Evolutionary conservation across 176 grass and related monocot species (phyloP).

Genomic region (Bothriochloa decipiens): DNA sequence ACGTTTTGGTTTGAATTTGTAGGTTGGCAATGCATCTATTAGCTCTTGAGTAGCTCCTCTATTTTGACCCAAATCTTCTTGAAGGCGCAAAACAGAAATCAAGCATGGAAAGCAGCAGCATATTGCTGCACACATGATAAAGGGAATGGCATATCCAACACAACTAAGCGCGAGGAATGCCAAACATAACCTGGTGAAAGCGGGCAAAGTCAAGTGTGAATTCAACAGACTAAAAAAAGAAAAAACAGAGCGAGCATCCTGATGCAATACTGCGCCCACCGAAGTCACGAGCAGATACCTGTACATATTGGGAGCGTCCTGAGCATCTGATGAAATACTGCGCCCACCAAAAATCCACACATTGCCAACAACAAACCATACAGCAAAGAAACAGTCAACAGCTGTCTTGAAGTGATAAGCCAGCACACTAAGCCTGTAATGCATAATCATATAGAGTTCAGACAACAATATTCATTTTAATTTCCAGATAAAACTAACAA

Average conservation of each 20-base stretch:
- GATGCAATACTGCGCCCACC: too few species aligned
- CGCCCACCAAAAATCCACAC: slow-evolving; percentile 98
- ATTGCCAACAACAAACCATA: slow-evolving; percentile 99
- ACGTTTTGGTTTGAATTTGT: slow-evolving; percentile 89
- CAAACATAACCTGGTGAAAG: slow-evolving; percentile 78
- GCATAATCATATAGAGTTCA: slow-evolving; percentile 39
- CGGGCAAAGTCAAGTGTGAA: slow-evolving; percentile 28
- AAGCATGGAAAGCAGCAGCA: slow-evolving; percentile 98
- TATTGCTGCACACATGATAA: slow-evolving; percentile 88
- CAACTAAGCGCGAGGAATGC: slow-evolving; percentile 93
- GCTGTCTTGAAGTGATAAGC: slow-evolving; percentile 92
- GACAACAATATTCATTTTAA: slow-evolving; percentile 22
- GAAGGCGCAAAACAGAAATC: slow-evolving; percentile 81
- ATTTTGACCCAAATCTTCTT: slow-evolving; percentile 75
- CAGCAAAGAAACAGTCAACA: slow-evolving; percentile 96
- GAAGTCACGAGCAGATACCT: slow-evolving; percentile 46
- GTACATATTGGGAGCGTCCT: slow-evolving; percentile 87
- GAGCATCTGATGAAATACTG: slow-evolving; percentile 64
- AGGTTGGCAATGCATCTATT: slow-evolving; percentile 81
- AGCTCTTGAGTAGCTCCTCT: slow-evolving; percentile 86
- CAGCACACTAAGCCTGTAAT: slow-evolving; percentile 71
- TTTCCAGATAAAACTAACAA: slow-evolving; percentile 13
- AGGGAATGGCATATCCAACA: slow-evolving; percentile 96
- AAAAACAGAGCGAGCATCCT: slow-evolving; percentile 24
- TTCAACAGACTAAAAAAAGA: slow-evolving; percentile 23